Base-by-base conservation (phyloP, 257 asterid genomes). In the Plectranthus barbatus region DNA sequence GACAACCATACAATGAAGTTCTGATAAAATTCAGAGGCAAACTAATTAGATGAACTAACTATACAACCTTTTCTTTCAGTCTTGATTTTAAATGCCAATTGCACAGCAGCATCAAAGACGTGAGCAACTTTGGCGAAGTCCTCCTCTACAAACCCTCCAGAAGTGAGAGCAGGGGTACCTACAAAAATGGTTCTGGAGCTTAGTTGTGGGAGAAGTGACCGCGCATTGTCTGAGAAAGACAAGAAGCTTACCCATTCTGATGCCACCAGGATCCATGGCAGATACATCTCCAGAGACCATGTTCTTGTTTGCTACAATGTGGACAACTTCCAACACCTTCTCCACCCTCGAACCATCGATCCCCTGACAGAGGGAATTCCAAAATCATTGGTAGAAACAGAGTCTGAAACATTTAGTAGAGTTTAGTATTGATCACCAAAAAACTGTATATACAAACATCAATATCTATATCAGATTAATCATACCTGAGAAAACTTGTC, bases 191-290 rank as follows among this genome's bases (percentile, higher is more conserved):
- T 33, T 31, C 50, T 8, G 18, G n/a, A 64, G 24, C 11, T 67
- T 36, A 26, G 55, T 55, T 5, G 5, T n/a, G 5, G 31, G 5
- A 1, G 31, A 5, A 26, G 26, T 31, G 29, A 24, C 20, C 33
- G 24, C 11, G 58, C n/a, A n/a, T 36, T 45, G 18, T 33, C 9
- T 14, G 36, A 45, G 45, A 12, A 64, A 34, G n/a, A 24, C 14
- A 4, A 45, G 67, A n/a, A 18, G 24, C 69, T 49, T 74, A 89
- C 94, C 95, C 95, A 89, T 89, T 59, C 97, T 78, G 81, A 89
- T 89, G 82, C 97, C 97, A 65, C 95, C 97, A 26, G 95, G 97
- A 76, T 86, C 95, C 94, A 89, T 89, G 68, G 97, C 97, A 24
- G 95, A 86, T 36, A 89, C 95, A 70, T 89, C 97, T 48, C 95